phyloP scores from a whole-genome alignment of 345 rosid genomes.

The Moringa oleifera region DNA sequence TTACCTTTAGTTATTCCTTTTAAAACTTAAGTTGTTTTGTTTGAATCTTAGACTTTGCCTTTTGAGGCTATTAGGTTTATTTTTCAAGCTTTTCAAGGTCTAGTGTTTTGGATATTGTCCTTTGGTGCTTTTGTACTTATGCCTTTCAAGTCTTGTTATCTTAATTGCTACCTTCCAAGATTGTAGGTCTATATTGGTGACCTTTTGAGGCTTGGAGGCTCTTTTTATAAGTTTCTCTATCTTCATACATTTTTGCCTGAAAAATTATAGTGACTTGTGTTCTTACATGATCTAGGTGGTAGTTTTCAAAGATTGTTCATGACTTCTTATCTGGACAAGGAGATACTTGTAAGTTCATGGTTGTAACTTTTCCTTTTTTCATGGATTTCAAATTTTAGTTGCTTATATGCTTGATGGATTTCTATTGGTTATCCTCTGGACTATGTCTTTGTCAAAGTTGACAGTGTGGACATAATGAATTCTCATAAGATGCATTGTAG shows the following conservation, averaged over 20 bases:
- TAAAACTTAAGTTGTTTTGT: too few relatives aligned
- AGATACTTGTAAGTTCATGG: constrained; percentile 65
- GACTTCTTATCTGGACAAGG: constrained; percentile 94
- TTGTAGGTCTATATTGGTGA: too few relatives aligned
- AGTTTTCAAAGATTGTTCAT: constrained; percentile 81
- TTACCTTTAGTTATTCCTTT: too few relatives aligned
- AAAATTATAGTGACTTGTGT: neutral
- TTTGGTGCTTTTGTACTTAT: too few relatives aligned
- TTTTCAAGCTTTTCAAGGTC: too few relatives aligned
- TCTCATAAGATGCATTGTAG: too few relatives aligned
- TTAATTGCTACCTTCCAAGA: too few relatives aligned
- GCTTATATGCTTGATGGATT: constrained; percentile 5
- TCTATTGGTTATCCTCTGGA: neutral
- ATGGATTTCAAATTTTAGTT: neutral
- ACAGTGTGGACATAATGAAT: neutral
- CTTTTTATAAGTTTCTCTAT: neutral
- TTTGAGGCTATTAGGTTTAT: too few relatives aligned
- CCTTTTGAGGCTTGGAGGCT: too few relatives aligned
- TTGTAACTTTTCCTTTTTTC: neutral
- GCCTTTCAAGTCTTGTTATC: too few relatives aligned
- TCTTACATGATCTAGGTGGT: constrained; percentile 57
- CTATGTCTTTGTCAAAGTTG: neutral
- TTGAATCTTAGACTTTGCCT: too few relatives aligned
- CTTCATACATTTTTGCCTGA: neutral
- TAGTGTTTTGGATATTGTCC: too few relatives aligned